Evolutionary conservation across 2,329 filamentous ascomycete species (phyloP).

Genomic region (Exophiala viscosa): DNA sequence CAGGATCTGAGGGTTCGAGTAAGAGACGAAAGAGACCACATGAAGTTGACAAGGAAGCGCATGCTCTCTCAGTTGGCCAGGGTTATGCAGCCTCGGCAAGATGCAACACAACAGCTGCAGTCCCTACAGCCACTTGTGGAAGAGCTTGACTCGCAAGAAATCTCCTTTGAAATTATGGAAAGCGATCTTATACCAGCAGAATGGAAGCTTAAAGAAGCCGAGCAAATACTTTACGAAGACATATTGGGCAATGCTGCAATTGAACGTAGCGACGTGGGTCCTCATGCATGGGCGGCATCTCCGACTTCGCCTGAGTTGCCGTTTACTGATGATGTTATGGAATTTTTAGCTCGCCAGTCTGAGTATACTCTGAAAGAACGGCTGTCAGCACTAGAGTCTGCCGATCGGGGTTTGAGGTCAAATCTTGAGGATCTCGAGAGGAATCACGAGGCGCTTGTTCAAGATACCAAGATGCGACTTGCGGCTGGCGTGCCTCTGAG

Average conservation of each 20-base stretch:
- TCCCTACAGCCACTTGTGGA: neutral
- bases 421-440: neutral
- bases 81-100: neutral
- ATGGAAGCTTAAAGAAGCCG: slow-evolving; percentile 5
- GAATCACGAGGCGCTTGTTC: neutral
- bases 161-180: neutral
- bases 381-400: neutral
- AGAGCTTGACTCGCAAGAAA: neutral
- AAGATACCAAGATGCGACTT: neutral
- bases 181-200: slow-evolving; percentile 3
- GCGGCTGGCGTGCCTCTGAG: neutral
- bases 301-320: neutral
- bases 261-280: neutral
- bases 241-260: neutral
- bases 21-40: slow-evolving; percentile 4
- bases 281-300: neutral
- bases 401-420: neutral
- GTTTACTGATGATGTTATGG: neutral
- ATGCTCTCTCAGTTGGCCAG: neutral
- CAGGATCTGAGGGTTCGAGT: neutral
- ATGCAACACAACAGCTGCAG: neutral
- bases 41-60: neutral
- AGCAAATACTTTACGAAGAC: neutral
- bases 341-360: neutral
- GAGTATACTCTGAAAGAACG: neutral